Evolutionary conservation across 768 basidiomycete genomes (phyloP).

Genomic region (Tricholoma bakamatsutake): DNA sequence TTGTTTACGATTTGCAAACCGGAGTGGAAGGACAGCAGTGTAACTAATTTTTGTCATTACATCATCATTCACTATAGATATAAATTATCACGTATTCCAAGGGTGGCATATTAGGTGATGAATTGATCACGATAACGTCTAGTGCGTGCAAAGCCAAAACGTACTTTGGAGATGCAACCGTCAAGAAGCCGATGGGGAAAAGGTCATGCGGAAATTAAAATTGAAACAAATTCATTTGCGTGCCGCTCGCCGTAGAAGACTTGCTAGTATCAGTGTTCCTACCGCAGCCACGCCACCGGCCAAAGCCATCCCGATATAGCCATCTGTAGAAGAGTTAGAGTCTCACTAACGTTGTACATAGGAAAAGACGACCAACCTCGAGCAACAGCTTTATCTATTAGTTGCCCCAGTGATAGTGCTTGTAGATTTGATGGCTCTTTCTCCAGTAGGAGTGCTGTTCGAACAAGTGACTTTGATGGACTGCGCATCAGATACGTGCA

Average conservation of each 20-base stretch:
- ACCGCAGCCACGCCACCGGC: conserved; percentile 87
- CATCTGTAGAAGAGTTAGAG: conserved; percentile 50
- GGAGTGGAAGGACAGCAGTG: not conserved
- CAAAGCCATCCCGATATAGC: conserved; percentile 98
- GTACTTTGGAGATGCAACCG: not conserved
- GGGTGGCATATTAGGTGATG: no score
- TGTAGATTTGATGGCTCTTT: conserved; percentile 94
- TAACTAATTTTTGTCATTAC: not conserved
- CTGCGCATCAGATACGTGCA: not conserved
- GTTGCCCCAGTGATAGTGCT: conserved; percentile 74
- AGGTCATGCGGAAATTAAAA: not conserved
- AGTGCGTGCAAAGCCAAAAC: not conserved
- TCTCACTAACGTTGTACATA: not conserved
- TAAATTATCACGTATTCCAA: not conserved
- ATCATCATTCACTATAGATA: conserved; percentile 4
- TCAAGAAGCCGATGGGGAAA: not conserved
- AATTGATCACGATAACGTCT: not conserved
- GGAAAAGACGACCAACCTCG: conserved; percentile 47
- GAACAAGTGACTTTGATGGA: conserved; percentile 1
- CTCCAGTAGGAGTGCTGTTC: conserved; percentile 72
- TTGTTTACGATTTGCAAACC: conserved; percentile 1
- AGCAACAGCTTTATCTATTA: conserved; percentile 83
- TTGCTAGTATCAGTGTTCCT: conserved; percentile 67
- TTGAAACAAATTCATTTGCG: conserved; percentile 35
- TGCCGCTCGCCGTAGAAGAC: conserved; percentile 79